Conservation (phyloP, 495 filamentous ascomycete species). For the Astrothelium macrocarpum region DNA sequence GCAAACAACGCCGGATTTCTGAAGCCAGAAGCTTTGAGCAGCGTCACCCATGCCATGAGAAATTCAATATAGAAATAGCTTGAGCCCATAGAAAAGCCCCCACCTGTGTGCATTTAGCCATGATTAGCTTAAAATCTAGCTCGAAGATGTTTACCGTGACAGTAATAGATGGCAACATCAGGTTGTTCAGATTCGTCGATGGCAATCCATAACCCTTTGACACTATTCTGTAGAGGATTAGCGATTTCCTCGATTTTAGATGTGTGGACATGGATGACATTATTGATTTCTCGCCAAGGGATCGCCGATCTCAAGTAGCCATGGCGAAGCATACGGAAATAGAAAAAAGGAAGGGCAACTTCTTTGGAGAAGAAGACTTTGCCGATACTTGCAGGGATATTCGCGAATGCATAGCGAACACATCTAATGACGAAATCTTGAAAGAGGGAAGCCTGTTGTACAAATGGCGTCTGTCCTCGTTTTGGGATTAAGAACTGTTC, state of each 20-base stretch:
- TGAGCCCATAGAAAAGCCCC: constrained; percentile 70
- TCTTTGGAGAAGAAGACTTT: constrained; percentile 65
- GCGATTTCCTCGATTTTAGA: neutral
- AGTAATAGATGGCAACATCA: constrained; percentile 64
- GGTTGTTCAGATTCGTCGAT: constrained; percentile 42
- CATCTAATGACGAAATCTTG: constrained; percentile 65
- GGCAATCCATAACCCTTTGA: constrained; percentile 55
- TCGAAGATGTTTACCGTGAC: too few species aligned
- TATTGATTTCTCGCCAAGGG: constrained; percentile 49
- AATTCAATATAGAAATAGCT: constrained; percentile 76
- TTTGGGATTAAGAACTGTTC: constrained; percentile 45
- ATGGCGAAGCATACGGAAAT: constrained; percentile 63
- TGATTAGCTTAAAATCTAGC: too few species aligned
- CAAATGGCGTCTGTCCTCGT: constrained; percentile 46
- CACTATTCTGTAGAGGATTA: constrained; percentile 21
- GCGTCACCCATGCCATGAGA: constrained; percentile 51
- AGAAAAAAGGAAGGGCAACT: constrained; percentile 60
- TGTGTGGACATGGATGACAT: constrained; percentile 29
- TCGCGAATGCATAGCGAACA: constrained; percentile 65
- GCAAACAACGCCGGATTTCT: constrained; percentile 67
- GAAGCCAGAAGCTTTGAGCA: constrained; percentile 51
- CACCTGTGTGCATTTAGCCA: constrained; percentile 36
- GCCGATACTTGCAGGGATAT: constrained; percentile 54
- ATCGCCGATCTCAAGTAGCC: constrained; percentile 52
- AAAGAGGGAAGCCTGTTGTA: constrained; percentile 55